Percentiles rank a stretch among this genome's conserved stretches.
phyloP scores from a whole-genome alignment of 2,329 filamentous ascomycete species.

The Ophiostoma populinum region DNA sequence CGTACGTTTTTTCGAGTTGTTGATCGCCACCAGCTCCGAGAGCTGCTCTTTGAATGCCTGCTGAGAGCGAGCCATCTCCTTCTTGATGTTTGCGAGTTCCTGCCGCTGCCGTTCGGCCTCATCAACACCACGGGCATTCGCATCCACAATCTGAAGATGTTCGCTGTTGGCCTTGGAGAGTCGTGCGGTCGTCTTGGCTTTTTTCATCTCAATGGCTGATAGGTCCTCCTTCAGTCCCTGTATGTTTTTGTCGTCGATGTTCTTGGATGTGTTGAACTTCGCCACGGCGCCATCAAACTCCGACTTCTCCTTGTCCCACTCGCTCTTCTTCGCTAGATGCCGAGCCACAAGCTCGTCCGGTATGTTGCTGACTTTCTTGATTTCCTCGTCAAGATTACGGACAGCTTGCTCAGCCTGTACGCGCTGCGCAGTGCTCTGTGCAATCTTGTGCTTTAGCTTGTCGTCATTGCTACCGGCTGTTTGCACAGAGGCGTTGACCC shows the following conservation, averaged over 20 bases:
- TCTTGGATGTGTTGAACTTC: constrained; percentile 39
- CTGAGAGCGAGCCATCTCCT: constrained; percentile 28
- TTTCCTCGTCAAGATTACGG: constrained; percentile 31
- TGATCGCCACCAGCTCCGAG: constrained; percentile 19
- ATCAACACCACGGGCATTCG: constrained; percentile 46
- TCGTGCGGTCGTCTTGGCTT: constrained; percentile 54
- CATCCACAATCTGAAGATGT: constrained; percentile 50
- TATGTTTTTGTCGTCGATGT: constrained; percentile 43
- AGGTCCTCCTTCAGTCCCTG: constrained; percentile 48
- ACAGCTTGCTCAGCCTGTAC: constrained; percentile 33
- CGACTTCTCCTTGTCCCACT: constrained; percentile 36
- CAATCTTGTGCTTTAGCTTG: constrained; percentile 55
- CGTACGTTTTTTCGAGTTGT: constrained; percentile 23
- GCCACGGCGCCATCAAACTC: constrained; percentile 41
- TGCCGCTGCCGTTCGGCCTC: constrained; percentile 43
- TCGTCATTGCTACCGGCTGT: constrained; percentile 60
- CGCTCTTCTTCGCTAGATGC: constrained; percentile 35
- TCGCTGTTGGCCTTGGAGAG: constrained; percentile 59
- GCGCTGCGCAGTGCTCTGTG: constrained; percentile 59
- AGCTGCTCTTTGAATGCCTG: constrained; percentile 24
- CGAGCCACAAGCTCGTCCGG: constrained; percentile 43
- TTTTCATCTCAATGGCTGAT: constrained; percentile 44
- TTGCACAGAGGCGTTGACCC: constrained; percentile 45
- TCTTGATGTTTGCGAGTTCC: constrained; percentile 29
- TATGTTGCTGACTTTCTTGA: constrained; percentile 46